Conservation (phyloP, 305 asterid genomes). For the Caryopteris hybrid region DNA sequence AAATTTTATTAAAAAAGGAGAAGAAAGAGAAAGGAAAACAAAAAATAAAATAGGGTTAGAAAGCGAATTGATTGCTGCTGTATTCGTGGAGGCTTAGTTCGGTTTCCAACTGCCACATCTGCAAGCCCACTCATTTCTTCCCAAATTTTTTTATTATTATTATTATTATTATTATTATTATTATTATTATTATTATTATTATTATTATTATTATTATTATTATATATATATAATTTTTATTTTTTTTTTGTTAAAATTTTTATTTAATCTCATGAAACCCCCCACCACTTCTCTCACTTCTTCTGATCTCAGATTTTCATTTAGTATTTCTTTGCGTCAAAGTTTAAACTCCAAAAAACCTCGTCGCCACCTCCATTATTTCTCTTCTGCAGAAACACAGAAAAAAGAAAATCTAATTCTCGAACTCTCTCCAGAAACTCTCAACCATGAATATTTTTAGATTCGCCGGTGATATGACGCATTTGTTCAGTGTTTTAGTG, state of each 20-base stretch:
- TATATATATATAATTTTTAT: too few species aligned
- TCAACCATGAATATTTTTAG: conserved; percentile 76
- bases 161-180: too few species aligned
- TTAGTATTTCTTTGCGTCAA: conserved; percentile 17
- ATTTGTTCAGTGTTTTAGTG: conserved; percentile 80
- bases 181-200: too few species aligned
- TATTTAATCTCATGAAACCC: conserved; percentile 15
- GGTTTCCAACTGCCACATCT: conserved; percentile 29
- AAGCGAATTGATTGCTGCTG: neutral
- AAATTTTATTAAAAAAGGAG: neutral
- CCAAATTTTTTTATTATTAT: too few species aligned
- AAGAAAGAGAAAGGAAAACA: neutral
- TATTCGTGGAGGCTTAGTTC: conserved; percentile 10
- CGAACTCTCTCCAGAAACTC: neutral
- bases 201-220: too few species aligned
- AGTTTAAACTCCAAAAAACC: conserved; percentile 15
- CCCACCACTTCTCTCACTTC: neutral
- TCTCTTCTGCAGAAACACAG: neutral
- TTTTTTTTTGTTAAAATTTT: too few species aligned
- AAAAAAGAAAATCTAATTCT: neutral
- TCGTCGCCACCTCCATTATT: neutral
- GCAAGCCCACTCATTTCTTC: neutral
- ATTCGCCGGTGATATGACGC: conserved; percentile 95
- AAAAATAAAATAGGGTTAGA: neutral
- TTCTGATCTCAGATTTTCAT: neutral